phyloP scores from a whole-genome alignment of 106 monocot species.

The Dioscorea zingiberensis region DNA sequence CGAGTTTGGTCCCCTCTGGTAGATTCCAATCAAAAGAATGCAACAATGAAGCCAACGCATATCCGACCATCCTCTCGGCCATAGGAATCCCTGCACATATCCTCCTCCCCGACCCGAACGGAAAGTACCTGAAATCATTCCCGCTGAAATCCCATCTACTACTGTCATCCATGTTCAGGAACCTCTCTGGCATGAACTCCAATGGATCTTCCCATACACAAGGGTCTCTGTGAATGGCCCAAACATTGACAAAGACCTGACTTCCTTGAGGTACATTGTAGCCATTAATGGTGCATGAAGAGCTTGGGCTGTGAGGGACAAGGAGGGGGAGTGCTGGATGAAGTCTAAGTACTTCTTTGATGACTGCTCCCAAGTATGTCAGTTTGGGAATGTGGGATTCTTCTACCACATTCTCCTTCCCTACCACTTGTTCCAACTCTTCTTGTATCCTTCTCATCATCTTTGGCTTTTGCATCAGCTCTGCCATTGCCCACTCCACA shows the following conservation, averaged over 20 bases:
- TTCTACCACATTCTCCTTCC: conserved; percentile 4
- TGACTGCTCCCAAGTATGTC: conserved; percentile 2
- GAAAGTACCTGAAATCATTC: conserved; percentile 24
- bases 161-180: neutral
- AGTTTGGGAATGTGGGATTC: conserved; percentile 15
- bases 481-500: conserved; percentile 18
- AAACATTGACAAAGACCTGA: conserved; percentile 13
- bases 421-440: conserved; percentile 13
- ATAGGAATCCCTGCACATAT: conserved; percentile 35
- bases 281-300: neutral
- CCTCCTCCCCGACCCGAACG: conserved; percentile 53
- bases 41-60: conserved; percentile 30
- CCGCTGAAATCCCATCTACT: neutral
- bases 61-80: conserved; percentile 21
- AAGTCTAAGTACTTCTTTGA: conserved; percentile 15
- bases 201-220: conserved; percentile 12
- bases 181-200: conserved; percentile 24
- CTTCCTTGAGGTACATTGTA: conserved; percentile 9
- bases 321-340: conserved; percentile 17
- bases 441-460: conserved; percentile 3
- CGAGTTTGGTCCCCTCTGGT: conserved; percentile 20
- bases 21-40: conserved; percentile 58
- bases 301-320: conserved; percentile 9
- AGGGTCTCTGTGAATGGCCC: conserved; percentile 25
- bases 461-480: conserved; percentile 12